phyloP scores from a whole-genome alignment of 179 eudicot genomes.

The Patellifolia procumbens region DNA sequence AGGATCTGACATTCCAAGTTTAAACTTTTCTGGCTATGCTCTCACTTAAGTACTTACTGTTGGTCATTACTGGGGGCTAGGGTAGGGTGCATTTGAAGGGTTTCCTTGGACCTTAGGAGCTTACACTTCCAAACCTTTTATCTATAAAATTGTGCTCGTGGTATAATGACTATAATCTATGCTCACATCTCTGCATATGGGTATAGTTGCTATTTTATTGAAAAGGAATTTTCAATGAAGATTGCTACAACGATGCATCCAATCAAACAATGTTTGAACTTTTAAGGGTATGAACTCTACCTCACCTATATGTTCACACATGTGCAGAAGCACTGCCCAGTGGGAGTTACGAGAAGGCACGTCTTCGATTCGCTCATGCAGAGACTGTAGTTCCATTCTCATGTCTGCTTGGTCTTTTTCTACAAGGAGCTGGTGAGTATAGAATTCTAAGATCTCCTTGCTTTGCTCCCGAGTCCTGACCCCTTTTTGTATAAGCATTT shows the following conservation, averaged over 20 bases:
- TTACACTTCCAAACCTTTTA: not conserved
- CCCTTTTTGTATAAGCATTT: not conserved
- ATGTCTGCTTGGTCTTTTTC: constrained; percentile 90
- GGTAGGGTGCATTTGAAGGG: not conserved
- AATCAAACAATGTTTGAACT: not conserved
- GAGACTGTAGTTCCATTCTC: constrained; percentile 96
- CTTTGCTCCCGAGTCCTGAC: not conserved
- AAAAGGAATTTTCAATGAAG: not conserved
- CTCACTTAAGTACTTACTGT: not conserved
- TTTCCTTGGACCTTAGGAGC: not conserved
- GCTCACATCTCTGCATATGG: not conserved
- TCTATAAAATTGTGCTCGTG: not conserved
- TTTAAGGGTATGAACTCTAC: not conserved
- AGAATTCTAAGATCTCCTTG: constrained; percentile 9
- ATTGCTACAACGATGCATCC: constrained; percentile 5
- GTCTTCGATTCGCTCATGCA: constrained; percentile 94
- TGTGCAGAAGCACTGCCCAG: constrained; percentile 62
- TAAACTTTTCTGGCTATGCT: not conserved
- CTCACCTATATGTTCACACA: constrained; percentile 11
- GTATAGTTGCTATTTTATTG: not conserved
- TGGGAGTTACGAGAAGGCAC: constrained; percentile 90
- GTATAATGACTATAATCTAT: not conserved
- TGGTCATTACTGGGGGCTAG: too few species aligned
- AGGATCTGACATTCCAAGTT: not conserved
- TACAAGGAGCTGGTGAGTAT: constrained; percentile 76